Conservation (phyloP, 2,329 filamentous ascomycete species). For the Penicillium sp. region DNA sequence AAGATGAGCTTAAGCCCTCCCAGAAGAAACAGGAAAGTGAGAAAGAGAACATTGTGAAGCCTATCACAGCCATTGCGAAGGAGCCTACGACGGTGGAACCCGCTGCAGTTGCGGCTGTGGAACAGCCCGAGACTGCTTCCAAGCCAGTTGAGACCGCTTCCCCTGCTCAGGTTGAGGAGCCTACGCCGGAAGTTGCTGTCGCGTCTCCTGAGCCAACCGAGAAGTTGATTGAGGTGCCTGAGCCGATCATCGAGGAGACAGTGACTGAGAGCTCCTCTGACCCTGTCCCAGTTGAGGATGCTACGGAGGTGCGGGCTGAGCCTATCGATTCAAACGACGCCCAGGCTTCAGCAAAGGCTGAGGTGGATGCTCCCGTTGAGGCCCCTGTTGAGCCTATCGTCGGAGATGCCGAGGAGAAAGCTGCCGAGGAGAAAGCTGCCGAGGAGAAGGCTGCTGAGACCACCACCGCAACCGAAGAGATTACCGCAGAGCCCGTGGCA, state of each 20-base stretch:
- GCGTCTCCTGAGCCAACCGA: background rate
- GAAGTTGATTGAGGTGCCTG: slow-evolving; percentile 6
- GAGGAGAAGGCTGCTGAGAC: background rate
- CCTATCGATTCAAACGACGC: background rate
- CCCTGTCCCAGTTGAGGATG: background rate
- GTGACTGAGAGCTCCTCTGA: background rate
- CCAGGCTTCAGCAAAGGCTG: background rate
- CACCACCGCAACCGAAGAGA: background rate
- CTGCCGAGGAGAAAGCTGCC: background rate
- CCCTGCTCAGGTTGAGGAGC: background rate
- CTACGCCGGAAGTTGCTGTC: background rate
- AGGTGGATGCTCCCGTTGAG: background rate
- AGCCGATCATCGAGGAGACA: slow-evolving; percentile 9
- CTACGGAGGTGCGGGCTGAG: background rate
- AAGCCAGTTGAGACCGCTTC: background rate
- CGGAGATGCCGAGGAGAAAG: background rate
- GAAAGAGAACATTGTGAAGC: slow-evolving; percentile 16
- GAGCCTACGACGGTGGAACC: slow-evolving; percentile 5
- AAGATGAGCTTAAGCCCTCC: slow-evolving; percentile 6
- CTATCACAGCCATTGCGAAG: slow-evolving; percentile 6
- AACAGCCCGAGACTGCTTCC: slow-evolving; percentile 4
- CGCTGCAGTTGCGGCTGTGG: background rate
- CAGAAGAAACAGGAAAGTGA: slow-evolving; percentile 11
- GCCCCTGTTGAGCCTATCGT: background rate
- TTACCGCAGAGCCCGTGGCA: background rate